Percentiles rank a stretch among this genome's conserved stretches.
These are phyloP conservation scores for Fraxinus platypoda DNA, from an alignment of 305 asterid genomes.

Conservation along the genomic window DNA sequence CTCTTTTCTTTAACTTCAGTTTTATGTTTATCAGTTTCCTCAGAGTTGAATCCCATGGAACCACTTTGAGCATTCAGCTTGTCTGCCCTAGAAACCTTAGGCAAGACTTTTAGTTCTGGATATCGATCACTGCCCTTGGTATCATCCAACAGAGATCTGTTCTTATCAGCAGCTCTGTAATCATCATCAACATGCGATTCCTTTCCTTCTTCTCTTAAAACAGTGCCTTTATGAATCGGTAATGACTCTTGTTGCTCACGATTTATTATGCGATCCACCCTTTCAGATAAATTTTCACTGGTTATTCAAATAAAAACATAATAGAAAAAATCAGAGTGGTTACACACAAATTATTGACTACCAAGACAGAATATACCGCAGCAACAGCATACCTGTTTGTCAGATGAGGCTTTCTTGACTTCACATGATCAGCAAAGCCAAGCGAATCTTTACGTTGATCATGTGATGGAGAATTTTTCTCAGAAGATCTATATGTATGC, in stretches of 20 bases:
- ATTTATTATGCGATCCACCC: constrained; percentile 36
- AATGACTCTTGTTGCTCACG: constrained; percentile 37
- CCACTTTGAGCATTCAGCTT: constrained; percentile 46
- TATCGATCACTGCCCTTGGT: constrained; percentile 32
- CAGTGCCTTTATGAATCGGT: constrained; percentile 32
- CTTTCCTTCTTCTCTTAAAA: constrained; percentile 34
- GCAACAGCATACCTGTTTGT: constrained; percentile 45
- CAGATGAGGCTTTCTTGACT: constrained; percentile 38
- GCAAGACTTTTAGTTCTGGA: constrained; percentile 31
- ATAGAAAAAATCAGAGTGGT: constrained; percentile 20
- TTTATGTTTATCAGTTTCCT: constrained; percentile 49
- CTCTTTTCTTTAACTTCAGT: constrained; percentile 55
- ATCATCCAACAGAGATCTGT: constrained; percentile 32
- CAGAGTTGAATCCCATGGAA: constrained; percentile 47
- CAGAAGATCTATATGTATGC: constrained; percentile 34
- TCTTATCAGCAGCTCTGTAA: constrained; percentile 42
- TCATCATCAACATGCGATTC: constrained; percentile 42
- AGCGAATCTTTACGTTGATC: constrained; percentile 33
- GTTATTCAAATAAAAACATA: constrained; percentile 11
- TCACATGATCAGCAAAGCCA: constrained; percentile 33
- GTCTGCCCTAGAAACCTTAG: constrained; percentile 42
- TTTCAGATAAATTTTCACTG: constrained; percentile 49
- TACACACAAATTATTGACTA: constrained; percentile 4
- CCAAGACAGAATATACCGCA: neutral
- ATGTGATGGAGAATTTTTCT: constrained; percentile 31